A percentile compares a stretch with the other conserved stretches of the same genome.
Evolutionary conservation across 1,284 basidiomycete species (phyloP).

Genomic region (Entoloma clypeatum): DNA sequence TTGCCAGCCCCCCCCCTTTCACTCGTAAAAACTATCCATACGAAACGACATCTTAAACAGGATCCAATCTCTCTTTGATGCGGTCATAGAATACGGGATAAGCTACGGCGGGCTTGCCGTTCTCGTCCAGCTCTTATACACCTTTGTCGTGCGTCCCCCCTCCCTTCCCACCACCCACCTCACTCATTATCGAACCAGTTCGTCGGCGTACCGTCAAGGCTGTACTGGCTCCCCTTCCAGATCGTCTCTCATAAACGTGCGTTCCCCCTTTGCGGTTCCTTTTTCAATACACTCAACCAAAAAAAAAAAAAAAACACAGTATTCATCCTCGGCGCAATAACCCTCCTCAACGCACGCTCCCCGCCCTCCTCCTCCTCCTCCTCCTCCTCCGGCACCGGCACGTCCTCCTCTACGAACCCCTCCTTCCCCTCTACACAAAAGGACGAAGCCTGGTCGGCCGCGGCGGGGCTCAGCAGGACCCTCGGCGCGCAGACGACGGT

Average conservation of each 20-base stretch:
- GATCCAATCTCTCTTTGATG: conserved; percentile 13
- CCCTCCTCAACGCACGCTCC: conserved; percentile 10
- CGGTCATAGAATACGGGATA: conserved; percentile 11
- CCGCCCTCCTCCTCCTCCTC: too few relatives aligned
- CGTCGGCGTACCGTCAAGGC: conserved; percentile 9
- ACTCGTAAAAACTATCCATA: not conserved
- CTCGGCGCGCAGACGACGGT: too few relatives aligned
- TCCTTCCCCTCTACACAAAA: too few relatives aligned
- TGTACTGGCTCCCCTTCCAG: conserved; percentile 19
- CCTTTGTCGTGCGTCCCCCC: conserved; percentile 12
- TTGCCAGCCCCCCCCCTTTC: conserved; percentile 8
- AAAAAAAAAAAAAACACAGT: too few relatives aligned
- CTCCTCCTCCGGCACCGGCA: too few relatives aligned
- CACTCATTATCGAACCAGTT: conserved; percentile 5
- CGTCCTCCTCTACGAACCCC: too few relatives aligned
- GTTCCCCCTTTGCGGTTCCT: not conserved
- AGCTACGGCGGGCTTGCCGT: conserved; percentile 12
- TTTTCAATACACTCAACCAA: not conserved
- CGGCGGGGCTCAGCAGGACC: too few relatives aligned
- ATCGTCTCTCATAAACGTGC: conserved; percentile 13
- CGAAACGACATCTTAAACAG: not conserved
- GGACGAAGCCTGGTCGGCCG: too few relatives aligned
- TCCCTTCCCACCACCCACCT: not conserved
- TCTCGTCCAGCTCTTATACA: conserved; percentile 13
- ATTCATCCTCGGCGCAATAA: conserved; percentile 17